These are phyloP conservation scores for Dipteronia sinensis DNA, from an alignment of 345 rosid species.

Conservation along the genomic window DNA sequence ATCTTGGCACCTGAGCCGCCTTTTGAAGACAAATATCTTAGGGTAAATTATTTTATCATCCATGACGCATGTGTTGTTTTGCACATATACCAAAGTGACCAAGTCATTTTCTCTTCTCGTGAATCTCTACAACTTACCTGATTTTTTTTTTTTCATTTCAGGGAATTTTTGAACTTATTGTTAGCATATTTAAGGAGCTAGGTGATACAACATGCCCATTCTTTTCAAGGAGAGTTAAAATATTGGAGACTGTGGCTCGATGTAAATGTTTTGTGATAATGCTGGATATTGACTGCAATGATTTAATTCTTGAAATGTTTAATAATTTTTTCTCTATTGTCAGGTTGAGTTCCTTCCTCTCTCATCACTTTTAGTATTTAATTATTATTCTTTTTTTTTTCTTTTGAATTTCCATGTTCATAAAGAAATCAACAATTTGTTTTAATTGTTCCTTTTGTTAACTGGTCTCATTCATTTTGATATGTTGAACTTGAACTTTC, in stretches of 20 bases:
- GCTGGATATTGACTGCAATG: constrained; percentile 67
- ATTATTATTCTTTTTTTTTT: neutral
- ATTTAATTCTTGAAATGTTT: constrained; percentile 78
- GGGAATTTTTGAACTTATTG: constrained; percentile 71
- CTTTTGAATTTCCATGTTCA: neutral
- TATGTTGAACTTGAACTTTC: neutral
- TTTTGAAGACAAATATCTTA: constrained; percentile 69
- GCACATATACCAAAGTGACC: neutral
- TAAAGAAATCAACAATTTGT: neutral
- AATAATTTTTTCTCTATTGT: constrained; percentile 67
- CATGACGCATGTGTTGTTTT: neutral
- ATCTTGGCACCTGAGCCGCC: constrained; percentile 84
- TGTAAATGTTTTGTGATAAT: constrained; percentile 75
- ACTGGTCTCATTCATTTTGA: constrained; percentile 9
- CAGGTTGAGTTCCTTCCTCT: constrained; percentile 49
- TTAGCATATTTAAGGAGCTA: constrained; percentile 65
- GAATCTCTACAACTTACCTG: neutral
- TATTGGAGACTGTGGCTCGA: constrained; percentile 72
- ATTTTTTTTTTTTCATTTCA: constrained; percentile 34
- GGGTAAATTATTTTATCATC: constrained; percentile 35
- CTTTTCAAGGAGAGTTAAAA: constrained; percentile 76
- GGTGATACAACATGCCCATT: constrained; percentile 69
- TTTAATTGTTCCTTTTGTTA: constrained; percentile 6
- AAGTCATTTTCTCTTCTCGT: constrained; percentile 3
- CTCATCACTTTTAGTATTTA: neutral